A percentile compares a stretch with the other conserved stretches of the same genome.
These are phyloP conservation scores for Sechiopsis laciniata DNA, from an alignment of 306 rosid genomes.

Conservation along the genomic window DNA sequence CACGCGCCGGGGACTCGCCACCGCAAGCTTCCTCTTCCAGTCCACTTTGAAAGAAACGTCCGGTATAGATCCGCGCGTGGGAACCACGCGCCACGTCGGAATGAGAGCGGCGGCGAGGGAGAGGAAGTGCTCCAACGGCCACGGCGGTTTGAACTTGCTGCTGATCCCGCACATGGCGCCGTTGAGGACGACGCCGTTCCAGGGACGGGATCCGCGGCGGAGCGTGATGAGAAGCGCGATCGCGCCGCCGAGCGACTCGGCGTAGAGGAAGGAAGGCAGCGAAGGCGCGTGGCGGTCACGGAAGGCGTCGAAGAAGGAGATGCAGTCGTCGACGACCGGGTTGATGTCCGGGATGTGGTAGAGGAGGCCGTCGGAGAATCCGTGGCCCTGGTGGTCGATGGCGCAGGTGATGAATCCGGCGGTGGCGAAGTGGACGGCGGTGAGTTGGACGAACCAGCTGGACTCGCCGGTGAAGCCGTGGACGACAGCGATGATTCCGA, in stretches of 20 bases:
- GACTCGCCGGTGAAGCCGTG: constrained; percentile 95
- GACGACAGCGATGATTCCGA: constrained; percentile 63
- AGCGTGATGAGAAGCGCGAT: constrained; percentile 71
- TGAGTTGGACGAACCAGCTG: constrained; percentile 91
- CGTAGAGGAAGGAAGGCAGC: constrained; percentile 65
- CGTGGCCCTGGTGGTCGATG: constrained; percentile 94
- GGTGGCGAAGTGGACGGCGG: constrained; percentile 67
- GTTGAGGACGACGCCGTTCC: constrained; percentile 72
- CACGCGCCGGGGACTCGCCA: constrained; percentile 61
- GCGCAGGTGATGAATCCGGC: constrained; percentile 86
- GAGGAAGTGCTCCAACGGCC: constrained; percentile 88
- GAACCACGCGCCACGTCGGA: constrained; percentile 91
- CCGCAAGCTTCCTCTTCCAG: constrained; percentile 75
- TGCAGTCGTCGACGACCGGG: constrained; percentile 82
- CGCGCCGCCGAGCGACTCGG: constrained; percentile 96
- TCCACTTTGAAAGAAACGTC: constrained; percentile 76
- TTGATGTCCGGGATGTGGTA: constrained; percentile 83
- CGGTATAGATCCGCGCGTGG: constrained; percentile 78
- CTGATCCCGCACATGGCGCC: constrained; percentile 98
- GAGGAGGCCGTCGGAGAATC: constrained; percentile 85
- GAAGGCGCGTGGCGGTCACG: constrained; percentile 47
- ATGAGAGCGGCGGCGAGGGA: constrained; percentile 54
- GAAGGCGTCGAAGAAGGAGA: constrained; percentile 57
- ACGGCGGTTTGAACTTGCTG: constrained; percentile 86
- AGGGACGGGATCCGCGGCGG: constrained; percentile 32